Base-by-base conservation (phyloP, 2,329 filamentous ascomycete genomes). In the Calonectria naviculata region DNA sequence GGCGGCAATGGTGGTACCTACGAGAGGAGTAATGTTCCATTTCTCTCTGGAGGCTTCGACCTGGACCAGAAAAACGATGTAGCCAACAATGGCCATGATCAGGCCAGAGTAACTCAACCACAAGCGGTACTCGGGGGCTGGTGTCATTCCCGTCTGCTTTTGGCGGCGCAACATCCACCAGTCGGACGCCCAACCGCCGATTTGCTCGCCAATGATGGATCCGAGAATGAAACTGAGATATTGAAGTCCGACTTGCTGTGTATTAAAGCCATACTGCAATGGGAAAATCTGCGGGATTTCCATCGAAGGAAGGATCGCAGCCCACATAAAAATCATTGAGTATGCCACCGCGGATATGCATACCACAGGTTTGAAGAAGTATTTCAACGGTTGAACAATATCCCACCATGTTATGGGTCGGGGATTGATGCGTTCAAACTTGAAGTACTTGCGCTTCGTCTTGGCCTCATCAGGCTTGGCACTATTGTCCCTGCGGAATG, bases 381-480 rank as follows among this genome's bases (percentile, higher is more conserved):
- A 58, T 7, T 19, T 38, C 21, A 58, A 28, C 9, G 31, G 52
- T n/a, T 58, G 29, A 8, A 58, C 52, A 19, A 58, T 26, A 28
- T 58, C 52, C 52, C 52, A 58, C 52, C 31, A 38, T 26, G 31
- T 58, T 17, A 58, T 58, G 29, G 70, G 67, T 1, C 21, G 58
- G 1, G 69, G 68, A 24, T 75, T 72, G 29, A 77, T 70, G 12
- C 73, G 74, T 8, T 62, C 31, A 41, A 74, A 60, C 7, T 34
- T 44, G 9, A 61, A 44, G 9, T 29, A 31, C 9, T 3, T 10
- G 3, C 9, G 24, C 56, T 61, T 61, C 5, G 24, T 19, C 68
- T 19, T 19, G 34, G 44, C 26, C 42, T 58, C 5, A 21, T 26
- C 4, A 7, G 41, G 17, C 54, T 28, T 21, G 67, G 56, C 24